Evolutionary conservation across 805 yeast genomes (phyloP).

Genomic region (Saturnispora bothae): DNA sequence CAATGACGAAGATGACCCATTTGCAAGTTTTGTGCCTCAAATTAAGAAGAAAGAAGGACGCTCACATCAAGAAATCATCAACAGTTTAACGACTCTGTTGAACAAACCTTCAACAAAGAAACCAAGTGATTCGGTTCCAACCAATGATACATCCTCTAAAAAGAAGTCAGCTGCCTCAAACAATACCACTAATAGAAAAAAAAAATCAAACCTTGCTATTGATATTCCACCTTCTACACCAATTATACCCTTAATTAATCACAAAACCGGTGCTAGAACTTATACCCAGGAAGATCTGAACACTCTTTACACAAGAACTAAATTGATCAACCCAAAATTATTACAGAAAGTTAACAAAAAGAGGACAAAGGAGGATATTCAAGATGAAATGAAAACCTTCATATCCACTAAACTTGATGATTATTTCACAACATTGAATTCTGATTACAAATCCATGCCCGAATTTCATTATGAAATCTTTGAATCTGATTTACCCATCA

Average conservation of each 20-base stretch:
- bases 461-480: slow-evolving; percentile 10
- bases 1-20: too few relatives aligned
- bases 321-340: neutral
- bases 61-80: neutral
- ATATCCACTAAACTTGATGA: slow-evolving; percentile 11
- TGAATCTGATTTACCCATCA: slow-evolving; percentile 30
- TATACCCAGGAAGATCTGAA: slow-evolving; percentile 2
- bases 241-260: neutral
- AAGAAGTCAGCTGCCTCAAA: neutral
- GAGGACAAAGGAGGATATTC: slow-evolving; percentile 1
- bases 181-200: too few relatives aligned
- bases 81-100: neutral
- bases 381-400: slow-evolving; percentile 1
- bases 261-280: neutral
- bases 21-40: too few relatives aligned
- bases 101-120: neutral
- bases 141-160: neutral
- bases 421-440: slow-evolving; percentile 12
- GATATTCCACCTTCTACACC: neutral
- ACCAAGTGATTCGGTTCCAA: neutral
- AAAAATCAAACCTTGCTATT: neutral
- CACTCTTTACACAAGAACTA: neutral
- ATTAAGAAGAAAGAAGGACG: too few relatives aligned
- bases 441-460: neutral
- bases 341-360: slow-evolving; percentile 3